These are phyloP conservation scores for Solanum ossicruentum DNA, from an alignment of 257 asterid genomes.

Conservation along the genomic window DNA sequence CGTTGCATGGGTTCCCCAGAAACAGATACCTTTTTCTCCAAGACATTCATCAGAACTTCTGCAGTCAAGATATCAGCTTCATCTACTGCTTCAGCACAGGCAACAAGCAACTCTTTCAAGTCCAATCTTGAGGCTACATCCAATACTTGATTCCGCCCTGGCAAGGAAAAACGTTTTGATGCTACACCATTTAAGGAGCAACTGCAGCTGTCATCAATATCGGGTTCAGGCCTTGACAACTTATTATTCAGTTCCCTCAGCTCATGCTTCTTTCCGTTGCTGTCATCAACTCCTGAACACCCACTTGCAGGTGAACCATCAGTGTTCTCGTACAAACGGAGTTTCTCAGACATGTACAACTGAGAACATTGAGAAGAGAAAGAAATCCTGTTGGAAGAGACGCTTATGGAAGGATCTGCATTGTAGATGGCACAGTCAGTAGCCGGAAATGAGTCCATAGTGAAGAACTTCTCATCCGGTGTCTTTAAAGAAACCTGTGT, in stretches of 20 bases:
- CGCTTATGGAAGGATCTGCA: constrained; percentile 53
- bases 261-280: constrained; percentile 46
- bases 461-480: constrained; percentile 49
- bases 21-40: constrained; percentile 69
- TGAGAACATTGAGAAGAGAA: constrained; percentile 75
- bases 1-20: constrained; percentile 91
- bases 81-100: constrained; percentile 66
- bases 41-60: constrained; percentile 47
- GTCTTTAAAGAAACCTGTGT: constrained; percentile 35
- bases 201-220: constrained; percentile 48
- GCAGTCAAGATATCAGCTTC: constrained; percentile 56
- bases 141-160: constrained; percentile 37
- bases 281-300: constrained; percentile 69
- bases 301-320: constrained; percentile 77
- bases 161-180: constrained; percentile 27
- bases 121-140: constrained; percentile 73
- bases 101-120: constrained; percentile 47
- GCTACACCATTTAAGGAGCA: constrained; percentile 33
- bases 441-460: constrained; percentile 69
- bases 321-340: constrained; percentile 35
- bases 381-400: constrained; percentile 55
- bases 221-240: constrained; percentile 58
- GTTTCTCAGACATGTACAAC: constrained; percentile 47
- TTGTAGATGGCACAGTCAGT: constrained; percentile 17
- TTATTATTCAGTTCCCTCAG: constrained; percentile 53